phyloP scores from a whole-genome alignment of 2,329 filamentous ascomycete genomes.

The Aspergillus carbonarius region DNA sequence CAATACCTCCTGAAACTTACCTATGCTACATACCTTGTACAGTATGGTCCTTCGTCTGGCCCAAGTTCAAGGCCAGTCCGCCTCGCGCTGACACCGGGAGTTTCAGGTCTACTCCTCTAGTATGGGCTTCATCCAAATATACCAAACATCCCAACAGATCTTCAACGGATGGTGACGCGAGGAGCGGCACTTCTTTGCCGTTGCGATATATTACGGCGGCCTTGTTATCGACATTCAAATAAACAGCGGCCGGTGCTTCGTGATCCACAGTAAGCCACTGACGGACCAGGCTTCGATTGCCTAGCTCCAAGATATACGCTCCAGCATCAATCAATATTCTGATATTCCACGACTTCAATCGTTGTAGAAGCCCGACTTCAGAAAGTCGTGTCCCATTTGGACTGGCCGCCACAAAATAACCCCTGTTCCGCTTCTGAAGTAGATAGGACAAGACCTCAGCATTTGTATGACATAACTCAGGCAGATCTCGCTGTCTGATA shows the following conservation, averaged over 20 bases:
- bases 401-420: constrained; percentile 41
- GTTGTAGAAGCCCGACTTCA: constrained; percentile 47
- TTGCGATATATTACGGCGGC: constrained; percentile 47
- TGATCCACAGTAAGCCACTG: constrained; percentile 53
- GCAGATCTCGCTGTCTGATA: constrained; percentile 63
- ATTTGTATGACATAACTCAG: constrained; percentile 58
- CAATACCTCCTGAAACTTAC: too few species aligned
- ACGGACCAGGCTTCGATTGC: constrained; percentile 52
- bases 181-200: constrained; percentile 44
- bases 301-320: constrained; percentile 63
- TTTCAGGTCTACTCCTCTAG: constrained; percentile 60
- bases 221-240: constrained; percentile 51
- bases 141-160: constrained; percentile 55
- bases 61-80: constrained; percentile 57
- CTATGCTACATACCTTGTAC: constrained; percentile 60
- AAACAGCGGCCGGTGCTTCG: constrained; percentile 53
- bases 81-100: constrained; percentile 50
- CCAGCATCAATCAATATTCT: constrained; percentile 64
- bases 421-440: constrained; percentile 52
- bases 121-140: constrained; percentile 63
- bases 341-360: constrained; percentile 42
- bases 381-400: constrained; percentile 38
- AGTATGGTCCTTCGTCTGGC: constrained; percentile 60
- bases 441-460: constrained; percentile 63
- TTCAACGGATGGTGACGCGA: constrained; percentile 56